phyloP scores from a whole-genome alignment of 2,329 filamentous ascomycete species.

The Westerdykella aurantiaca region DNA sequence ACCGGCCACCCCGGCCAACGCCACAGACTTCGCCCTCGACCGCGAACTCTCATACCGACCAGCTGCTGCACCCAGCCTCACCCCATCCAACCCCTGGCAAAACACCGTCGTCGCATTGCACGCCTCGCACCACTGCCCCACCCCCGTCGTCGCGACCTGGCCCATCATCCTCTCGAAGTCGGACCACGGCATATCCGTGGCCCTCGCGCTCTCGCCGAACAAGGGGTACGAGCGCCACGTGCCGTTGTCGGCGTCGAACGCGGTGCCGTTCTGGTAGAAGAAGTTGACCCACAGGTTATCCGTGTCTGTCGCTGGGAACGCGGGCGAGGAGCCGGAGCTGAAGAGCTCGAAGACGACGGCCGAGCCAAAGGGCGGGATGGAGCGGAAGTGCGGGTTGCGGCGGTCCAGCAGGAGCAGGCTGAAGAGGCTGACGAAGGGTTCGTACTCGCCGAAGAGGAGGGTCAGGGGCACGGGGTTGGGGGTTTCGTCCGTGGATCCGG shows the following conservation, averaged over 20 bases:
- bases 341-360: slow-evolving; percentile 42
- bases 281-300: slow-evolving; percentile 51
- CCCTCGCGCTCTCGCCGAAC: slow-evolving; percentile 45
- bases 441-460: slow-evolving; percentile 35
- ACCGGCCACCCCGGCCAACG: slow-evolving; percentile 51
- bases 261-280: slow-evolving; percentile 53
- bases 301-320: slow-evolving; percentile 28
- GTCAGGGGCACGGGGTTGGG: slow-evolving; percentile 38
- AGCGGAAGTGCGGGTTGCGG: slow-evolving; percentile 13
- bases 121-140: slow-evolving; percentile 48
- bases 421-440: slow-evolving; percentile 29
- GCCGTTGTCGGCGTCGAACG: slow-evolving; percentile 25
- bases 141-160: slow-evolving; percentile 39
- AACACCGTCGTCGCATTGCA: slow-evolving; percentile 48
- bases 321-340: slow-evolving; percentile 33
- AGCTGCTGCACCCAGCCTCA: neutral
- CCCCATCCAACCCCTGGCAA: slow-evolving; percentile 40
- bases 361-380: slow-evolving; percentile 26
- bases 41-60: neutral
- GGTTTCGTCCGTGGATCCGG: neutral
- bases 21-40: slow-evolving; percentile 29
- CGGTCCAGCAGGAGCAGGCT: slow-evolving; percentile 22
- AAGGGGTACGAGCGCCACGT: slow-evolving; percentile 44
- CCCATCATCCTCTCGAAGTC: slow-evolving; percentile 47
- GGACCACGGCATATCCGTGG: slow-evolving; percentile 44